These are phyloP conservation scores for Fusarium sp. DNA, from an alignment of 2,329 filamentous ascomycete genomes.

Conservation along the genomic window DNA sequence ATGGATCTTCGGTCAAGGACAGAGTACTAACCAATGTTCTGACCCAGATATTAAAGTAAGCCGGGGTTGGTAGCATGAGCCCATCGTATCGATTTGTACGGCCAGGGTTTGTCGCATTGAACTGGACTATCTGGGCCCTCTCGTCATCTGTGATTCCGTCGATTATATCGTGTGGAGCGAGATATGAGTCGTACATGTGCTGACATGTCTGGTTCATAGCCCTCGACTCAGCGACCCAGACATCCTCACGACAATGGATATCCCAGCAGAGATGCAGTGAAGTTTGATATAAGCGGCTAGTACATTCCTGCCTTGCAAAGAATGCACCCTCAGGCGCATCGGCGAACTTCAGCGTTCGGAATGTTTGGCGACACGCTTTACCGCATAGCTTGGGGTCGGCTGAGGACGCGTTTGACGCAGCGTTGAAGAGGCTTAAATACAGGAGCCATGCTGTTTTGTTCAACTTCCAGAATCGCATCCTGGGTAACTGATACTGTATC, in stretches of 20 bases:
- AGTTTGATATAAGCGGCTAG: not conserved
- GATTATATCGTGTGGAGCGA: not conserved
- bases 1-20: accelerated
- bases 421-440: accelerated
- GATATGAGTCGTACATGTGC: not conserved
- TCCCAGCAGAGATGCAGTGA: conserved; percentile 21
- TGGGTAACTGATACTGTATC: not conserved
- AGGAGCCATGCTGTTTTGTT: accelerated
- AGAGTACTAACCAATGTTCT: conserved; percentile 1
- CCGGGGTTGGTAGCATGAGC: conserved; percentile 1
- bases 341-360: conserved; percentile 15
- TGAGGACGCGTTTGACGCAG: not conserved
- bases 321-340: conserved; percentile 10
- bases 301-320: conserved; percentile 13
- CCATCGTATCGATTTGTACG: not conserved
- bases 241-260: not conserved
- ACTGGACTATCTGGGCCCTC: not conserved
- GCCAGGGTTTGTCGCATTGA: conserved; percentile 1
- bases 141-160: not conserved
- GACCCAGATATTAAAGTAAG: conserved; percentile 4
- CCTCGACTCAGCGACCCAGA: not conserved
- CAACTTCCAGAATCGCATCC: not conserved
- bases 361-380: conserved; percentile 23
- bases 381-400: not conserved
- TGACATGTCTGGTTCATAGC: conserved; percentile 10